phyloP scores from a whole-genome alignment of 208 protist genomes.

The Wallacemonas sp. region DNA sequence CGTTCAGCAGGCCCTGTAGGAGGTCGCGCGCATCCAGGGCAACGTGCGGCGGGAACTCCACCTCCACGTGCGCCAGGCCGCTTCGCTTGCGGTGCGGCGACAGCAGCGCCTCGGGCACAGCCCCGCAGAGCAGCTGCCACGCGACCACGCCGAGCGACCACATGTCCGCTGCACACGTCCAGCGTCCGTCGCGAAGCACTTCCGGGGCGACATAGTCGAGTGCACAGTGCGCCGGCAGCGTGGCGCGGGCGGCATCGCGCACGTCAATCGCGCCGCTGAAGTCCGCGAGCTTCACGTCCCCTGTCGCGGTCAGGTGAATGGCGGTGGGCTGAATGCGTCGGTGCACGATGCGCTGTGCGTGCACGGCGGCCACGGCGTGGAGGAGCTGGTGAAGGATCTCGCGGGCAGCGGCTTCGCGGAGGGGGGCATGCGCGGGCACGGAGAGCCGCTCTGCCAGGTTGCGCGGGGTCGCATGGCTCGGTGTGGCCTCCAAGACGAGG shows the following conservation, averaged over 20 bases:
- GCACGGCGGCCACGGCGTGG: slow-evolving; percentile 49
- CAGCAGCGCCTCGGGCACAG: slow-evolving; percentile 45
- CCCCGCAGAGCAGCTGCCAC: slow-evolving; percentile 62
- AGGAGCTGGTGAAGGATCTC: slow-evolving; percentile 38
- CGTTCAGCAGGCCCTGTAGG: slow-evolving; percentile 46
- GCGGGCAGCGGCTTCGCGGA: slow-evolving; percentile 35
- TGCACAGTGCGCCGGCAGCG: slow-evolving; percentile 55
- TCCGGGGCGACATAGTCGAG: slow-evolving; percentile 98
- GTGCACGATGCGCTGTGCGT: slow-evolving; percentile 71
- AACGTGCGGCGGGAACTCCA: slow-evolving; percentile 36
- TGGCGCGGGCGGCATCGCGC: neutral
- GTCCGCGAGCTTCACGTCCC: slow-evolving; percentile 95
- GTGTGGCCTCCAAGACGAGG: slow-evolving; percentile 94
- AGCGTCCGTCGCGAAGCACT: slow-evolving; percentile 56
- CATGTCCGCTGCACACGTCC: slow-evolving; percentile 58
- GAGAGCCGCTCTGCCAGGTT: slow-evolving; percentile 77
- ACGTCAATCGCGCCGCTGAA: slow-evolving; percentile 64
- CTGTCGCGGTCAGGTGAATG: slow-evolving; percentile 46
- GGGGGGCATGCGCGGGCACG: neutral
- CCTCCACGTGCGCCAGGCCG: slow-evolving; percentile 36
- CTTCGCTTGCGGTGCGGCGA: slow-evolving; percentile 28
- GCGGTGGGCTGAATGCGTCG: slow-evolving; percentile 81
- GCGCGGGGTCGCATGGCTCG: slow-evolving; percentile 88
- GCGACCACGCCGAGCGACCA: slow-evolving; percentile 72
- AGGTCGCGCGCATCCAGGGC: slow-evolving; percentile 51